phyloP scores from a whole-genome alignment of 2,329 filamentous ascomycete species.

The Ceratocystis colombiana region DNA sequence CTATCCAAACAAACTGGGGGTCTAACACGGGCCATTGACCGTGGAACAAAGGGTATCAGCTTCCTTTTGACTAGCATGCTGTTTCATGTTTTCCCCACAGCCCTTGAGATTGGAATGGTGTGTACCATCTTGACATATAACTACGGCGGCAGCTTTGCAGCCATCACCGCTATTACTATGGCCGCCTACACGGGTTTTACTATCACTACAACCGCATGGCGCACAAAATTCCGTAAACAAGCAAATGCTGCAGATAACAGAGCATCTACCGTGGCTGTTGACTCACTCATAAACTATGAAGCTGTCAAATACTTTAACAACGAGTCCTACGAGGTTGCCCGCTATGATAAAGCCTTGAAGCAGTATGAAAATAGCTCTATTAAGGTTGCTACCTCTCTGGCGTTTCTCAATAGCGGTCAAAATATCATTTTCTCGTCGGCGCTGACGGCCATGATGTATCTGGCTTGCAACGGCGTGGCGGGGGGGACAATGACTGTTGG shows the following conservation, averaged over 20 bases:
- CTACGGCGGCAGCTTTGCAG: constrained; percentile 83
- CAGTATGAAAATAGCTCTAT: constrained; percentile 90
- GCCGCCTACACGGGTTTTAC: constrained; percentile 91
- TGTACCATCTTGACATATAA: constrained; percentile 95
- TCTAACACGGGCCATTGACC: constrained; percentile 83
- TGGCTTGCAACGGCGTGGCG: constrained; percentile 83
- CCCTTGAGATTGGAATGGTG: constrained; percentile 86
- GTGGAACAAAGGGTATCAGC: constrained; percentile 96
- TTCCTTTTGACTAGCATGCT: constrained; percentile 97
- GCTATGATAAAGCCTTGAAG: constrained; percentile 78
- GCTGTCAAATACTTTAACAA: constrained; percentile 99
- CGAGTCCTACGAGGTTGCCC: constrained; percentile 81
- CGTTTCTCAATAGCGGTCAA: constrained; percentile 86
- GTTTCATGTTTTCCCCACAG: constrained; percentile 89
- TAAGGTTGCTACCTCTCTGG: constrained; percentile 88
- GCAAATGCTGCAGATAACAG: constrained; percentile 95
- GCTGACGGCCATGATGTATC: constrained; percentile 95
- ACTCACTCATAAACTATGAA: constrained; percentile 97
- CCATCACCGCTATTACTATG: constrained; percentile 86
- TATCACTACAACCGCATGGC: constrained; percentile 91
- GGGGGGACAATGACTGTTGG: constrained; percentile 75
- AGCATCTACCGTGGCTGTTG: constrained; percentile 87
- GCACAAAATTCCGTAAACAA: constrained; percentile 89
- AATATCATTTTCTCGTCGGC: constrained; percentile 95
- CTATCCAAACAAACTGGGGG: constrained; percentile 90